Conservation (phyloP, 208 protist species). For the Leishmania lainsoni region DNA sequence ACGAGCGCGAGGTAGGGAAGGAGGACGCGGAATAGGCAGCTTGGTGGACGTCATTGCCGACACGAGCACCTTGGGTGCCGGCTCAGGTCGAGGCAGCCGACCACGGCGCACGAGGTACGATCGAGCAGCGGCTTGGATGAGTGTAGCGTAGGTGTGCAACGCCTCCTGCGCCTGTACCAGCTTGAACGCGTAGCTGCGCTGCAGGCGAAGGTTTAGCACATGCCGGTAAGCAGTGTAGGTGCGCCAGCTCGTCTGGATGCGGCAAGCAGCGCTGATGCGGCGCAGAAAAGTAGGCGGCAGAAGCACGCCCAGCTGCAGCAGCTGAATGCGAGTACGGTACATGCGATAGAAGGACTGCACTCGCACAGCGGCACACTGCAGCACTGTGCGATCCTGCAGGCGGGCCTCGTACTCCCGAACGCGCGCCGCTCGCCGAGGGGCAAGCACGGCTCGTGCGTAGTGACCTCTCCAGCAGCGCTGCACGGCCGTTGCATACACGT, state of each 20-base stretch:
- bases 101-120: slow-evolving; percentile 11
- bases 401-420: not conserved
- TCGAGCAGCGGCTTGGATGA: slow-evolving; percentile 54
- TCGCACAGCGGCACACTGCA: slow-evolving; percentile 26
- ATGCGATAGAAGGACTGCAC: slow-evolving; percentile 65
- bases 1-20: not conserved
- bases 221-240: slow-evolving; percentile 34
- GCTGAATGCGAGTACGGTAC: slow-evolving; percentile 42
- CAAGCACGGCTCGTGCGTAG: slow-evolving; percentile 19
- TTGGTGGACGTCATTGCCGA: not conserved
- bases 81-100: not conserved
- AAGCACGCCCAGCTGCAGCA: slow-evolving; percentile 2
- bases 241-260: slow-evolving; percentile 62
- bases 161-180: slow-evolving; percentile 35
- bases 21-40: not conserved
- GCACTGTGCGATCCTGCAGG: slow-evolving; percentile 23
- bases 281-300: slow-evolving; percentile 11
- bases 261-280: slow-evolving; percentile 25
- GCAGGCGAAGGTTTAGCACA: slow-evolving; percentile 35
- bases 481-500: slow-evolving; percentile 48
- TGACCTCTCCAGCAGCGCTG: slow-evolving; percentile 59
- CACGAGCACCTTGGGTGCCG: not conserved
- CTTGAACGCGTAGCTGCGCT: not conserved
- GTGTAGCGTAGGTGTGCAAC: slow-evolving; percentile 54
- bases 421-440: not conserved